phyloP scores from a whole-genome alignment of 208 protist species.

The Tritrichomonas foetus region DNA sequence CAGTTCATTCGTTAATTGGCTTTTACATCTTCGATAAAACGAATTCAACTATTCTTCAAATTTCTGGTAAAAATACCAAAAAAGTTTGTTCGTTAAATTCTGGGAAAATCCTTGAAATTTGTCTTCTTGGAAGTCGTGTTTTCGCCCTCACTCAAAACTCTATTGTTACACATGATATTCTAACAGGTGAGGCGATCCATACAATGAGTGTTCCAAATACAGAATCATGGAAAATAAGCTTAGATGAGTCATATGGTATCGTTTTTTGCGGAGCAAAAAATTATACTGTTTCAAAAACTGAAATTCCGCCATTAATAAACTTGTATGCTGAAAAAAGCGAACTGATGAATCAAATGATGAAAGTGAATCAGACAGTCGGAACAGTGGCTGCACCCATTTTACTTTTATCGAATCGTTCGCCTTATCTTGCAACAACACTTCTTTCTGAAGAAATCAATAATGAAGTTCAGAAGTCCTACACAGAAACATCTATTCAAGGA shows the following conservation, averaged over 20 bases:
- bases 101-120: background rate
- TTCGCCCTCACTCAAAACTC: background rate
- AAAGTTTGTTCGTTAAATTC: too few species aligned
- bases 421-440: background rate
- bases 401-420: background rate
- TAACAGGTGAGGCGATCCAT: background rate
- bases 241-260: background rate
- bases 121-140: background rate
- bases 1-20: background rate
- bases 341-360: background rate
- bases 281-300: background rate
- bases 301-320: background rate
- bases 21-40: background rate
- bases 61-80: background rate
- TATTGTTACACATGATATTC: background rate
- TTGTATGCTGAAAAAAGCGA: background rate
- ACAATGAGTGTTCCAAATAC: background rate
- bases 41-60: background rate
- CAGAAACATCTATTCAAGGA: background rate
- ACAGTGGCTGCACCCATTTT: constrained; percentile 5
- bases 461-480: background rate
- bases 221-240: background rate
- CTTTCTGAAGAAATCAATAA: background rate
- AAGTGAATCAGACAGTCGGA: background rate
- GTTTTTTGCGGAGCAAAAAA: background rate